Base-by-base conservation (phyloP, 305 asterid species). In the Solanum hybrid region DNA sequence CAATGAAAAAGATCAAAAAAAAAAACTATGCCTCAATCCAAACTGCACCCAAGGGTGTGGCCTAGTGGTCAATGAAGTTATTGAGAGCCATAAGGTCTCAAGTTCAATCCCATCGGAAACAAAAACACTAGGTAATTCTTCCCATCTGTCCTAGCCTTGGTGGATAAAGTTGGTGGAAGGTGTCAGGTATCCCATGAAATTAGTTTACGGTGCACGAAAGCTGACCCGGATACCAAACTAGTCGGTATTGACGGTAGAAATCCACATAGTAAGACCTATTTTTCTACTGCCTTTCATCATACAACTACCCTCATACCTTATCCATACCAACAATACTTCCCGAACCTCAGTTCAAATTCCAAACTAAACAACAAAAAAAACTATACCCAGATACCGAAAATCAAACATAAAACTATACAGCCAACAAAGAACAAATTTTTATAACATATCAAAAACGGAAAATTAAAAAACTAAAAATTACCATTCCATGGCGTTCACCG, bases 401-500 rank as follows among this genome's bases (percentile, higher is more conserved):
- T 15, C 15, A 86, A 61, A 8, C 45, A 39, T 26, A 87, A 33
- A 87, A 14, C 13, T 68, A 32, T 32, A 77, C 27, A 33, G 6
- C 14, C 27, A 68, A 68, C 24, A 57, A 77, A 14, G 80, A 31
- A 79, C 61, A 37, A 14, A 15, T 8, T 7, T 65, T 72, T n/a
- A 73, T 1, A 41, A 31, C 41, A 77, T 77, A 32, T 32, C 82
- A 76, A 15, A 29, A 75, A 75, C 12, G 11, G 24, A 76, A 41
- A 76, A 20, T 2, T 3, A 26, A 41, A 33, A 36, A 80, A 70
- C 77, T 10, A 14, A 17, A 39, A 87, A 27, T 88, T 57, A 89
- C 90, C 90, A 94, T 82, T 80, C 93, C 94, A 65, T 94, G 93
- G 87, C 95, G 95, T 92, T 94, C 95, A 51, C 95, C 95, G 41